Evolutionary conservation across 257 asterid species (phyloP), one percentile per base, ranked within the genome.

Genomic region (Orobanche coerulescens): DNA sequence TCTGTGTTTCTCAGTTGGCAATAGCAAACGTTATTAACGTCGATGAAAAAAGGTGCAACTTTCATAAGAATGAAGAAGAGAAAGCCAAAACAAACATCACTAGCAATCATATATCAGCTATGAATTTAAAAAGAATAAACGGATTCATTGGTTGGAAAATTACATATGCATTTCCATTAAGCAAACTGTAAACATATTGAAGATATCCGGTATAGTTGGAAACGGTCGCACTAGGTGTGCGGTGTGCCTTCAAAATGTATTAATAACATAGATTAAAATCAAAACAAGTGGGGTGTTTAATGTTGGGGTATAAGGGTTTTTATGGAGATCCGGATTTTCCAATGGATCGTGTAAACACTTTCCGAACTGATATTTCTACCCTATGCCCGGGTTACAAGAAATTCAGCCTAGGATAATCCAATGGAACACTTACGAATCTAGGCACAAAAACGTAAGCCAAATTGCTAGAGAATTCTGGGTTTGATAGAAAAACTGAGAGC

Each of bases 1-100:
- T 64, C 67, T 30, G 40, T 10, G 44, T 7, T 37, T 68, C 12
- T 34, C 63, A 25, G 20, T 51, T 60, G 25, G 20, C 11, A 55
- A 46, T 20, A 23, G 25, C 30, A 31, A 56, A 66, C 16, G 56
- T 13, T 10, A 26, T n/a, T 46, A 44, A 44, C 11, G 31, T 20
- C 13, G 13, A 37, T 4, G 1, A 14, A 5, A 23, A 16, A 44
- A 31, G 33, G 7, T 19, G 15, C 28, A 20, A 22, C 34, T 16
- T 43, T 48, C 23, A 22, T 22, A 9, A 48, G 68, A 23, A 23
- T 8, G 6, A 44, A 4, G 13, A 33, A 36, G 34, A 4, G 15
- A 8, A 22, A 5, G n/a, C 37, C 53, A 8, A 19, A 36, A 50
- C 0, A 50, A 62, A 48, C 49, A 33, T 15, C 49, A 22, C 25